phyloP scores from a whole-genome alignment of 345 rosid species.

The Acer saccharum region DNA sequence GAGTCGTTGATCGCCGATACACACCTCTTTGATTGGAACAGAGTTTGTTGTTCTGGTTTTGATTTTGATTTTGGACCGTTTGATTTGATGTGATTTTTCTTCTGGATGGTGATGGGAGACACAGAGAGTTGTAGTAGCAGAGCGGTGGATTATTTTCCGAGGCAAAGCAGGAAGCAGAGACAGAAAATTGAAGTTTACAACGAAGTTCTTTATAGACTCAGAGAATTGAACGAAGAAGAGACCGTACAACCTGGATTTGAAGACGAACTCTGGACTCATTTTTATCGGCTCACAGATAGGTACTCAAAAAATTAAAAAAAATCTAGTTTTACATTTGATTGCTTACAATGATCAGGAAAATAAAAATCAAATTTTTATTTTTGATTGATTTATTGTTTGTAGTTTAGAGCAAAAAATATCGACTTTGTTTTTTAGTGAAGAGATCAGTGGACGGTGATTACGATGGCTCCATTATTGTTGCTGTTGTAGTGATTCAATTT shows the following conservation, averaged over 20 bases:
- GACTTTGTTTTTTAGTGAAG: neutral
- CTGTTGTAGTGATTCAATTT: neutral
- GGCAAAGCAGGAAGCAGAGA: constrained; percentile 40
- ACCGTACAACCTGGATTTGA: constrained; percentile 48
- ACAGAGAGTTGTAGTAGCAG: constrained; percentile 59
- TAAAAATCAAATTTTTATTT: no score
- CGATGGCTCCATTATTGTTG: constrained; percentile 7
- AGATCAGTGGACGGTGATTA: constrained; percentile 6
- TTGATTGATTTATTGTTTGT: neutral
- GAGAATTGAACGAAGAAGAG: constrained; percentile 39
- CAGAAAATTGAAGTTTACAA: constrained; percentile 48
- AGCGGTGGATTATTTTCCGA: constrained; percentile 41
- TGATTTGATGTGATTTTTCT: neutral
- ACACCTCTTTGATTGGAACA: neutral
- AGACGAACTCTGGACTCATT: constrained; percentile 66
- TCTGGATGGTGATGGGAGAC: constrained; percentile 39
- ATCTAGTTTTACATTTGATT: neutral
- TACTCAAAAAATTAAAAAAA: constrained; percentile 11
- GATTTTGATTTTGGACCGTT: neutral
- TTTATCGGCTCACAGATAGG: constrained; percentile 57
- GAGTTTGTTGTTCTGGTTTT: neutral
- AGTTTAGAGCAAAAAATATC: neutral
- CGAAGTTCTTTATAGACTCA: constrained; percentile 50
- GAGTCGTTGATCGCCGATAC: constrained; percentile 12
- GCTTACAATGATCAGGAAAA: no score